Conservation (phyloP, 2,329 filamentous ascomycete genomes). For the Fusarium tricinctum region DNA sequence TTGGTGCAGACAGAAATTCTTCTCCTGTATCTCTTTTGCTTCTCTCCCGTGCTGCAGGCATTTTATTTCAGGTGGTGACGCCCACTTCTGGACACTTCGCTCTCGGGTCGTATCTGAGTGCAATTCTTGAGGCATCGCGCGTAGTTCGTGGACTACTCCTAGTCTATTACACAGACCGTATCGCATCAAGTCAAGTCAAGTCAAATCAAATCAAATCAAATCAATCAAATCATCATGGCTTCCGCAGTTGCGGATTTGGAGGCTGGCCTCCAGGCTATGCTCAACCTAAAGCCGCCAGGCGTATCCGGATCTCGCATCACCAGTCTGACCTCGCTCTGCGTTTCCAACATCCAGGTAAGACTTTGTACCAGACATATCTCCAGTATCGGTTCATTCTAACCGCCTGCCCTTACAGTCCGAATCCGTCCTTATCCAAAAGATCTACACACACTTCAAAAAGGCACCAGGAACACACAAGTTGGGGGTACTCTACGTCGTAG, state of each 20-base stretch:
- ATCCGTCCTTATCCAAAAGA: conserved; percentile 93
- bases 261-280: conserved; percentile 90
- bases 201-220: conserved; percentile 43
- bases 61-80: conserved; percentile 26
- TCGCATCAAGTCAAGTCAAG: conserved; percentile 25
- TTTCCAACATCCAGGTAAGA: conserved; percentile 88
- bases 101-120: conserved; percentile 29
- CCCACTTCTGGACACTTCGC: conserved; percentile 29
- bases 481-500: conserved; percentile 99
- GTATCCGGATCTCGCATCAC: conserved; percentile 94
- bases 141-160: conserved; percentile 39
- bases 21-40: conserved; percentile 24
- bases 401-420: conserved; percentile 75
- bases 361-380: conserved; percentile 7
- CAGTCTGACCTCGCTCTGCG: conserved; percentile 87
- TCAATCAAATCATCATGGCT: conserved; percentile 69
- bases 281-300: conserved; percentile 90
- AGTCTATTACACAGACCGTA: conserved; percentile 43
- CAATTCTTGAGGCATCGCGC: conserved; percentile 38
- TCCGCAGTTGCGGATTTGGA: conserved; percentile 93
- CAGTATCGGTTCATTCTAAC: conserved; percentile 38
- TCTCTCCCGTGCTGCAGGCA: conserved; percentile 40
- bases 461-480: conserved; percentile 95
- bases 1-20: conserved; percentile 27
- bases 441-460: conserved; percentile 98